phyloP scores from a whole-genome alignment of 345 rosid genomes.

The Gynandropsis gynandra region DNA sequence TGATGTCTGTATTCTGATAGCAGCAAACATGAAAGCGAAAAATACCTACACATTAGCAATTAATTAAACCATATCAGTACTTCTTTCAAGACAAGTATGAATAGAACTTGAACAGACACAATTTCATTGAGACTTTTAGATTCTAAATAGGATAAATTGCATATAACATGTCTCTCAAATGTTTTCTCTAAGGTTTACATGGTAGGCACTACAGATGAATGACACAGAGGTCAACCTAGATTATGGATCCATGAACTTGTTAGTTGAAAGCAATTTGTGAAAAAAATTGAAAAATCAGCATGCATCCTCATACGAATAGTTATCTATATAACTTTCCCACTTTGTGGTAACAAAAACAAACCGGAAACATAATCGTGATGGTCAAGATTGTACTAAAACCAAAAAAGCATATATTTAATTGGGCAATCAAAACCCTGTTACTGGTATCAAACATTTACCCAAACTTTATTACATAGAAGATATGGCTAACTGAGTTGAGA shows the following conservation, averaged over 20 bases:
- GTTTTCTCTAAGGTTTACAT: not conserved
- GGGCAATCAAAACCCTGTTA: not conserved
- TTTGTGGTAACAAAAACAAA: not conserved
- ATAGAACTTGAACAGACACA: slow-evolving; percentile 6
- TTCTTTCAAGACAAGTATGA: slow-evolving; percentile 11
- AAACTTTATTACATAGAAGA: not conserved
- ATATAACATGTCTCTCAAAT: no score
- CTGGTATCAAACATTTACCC: not conserved
- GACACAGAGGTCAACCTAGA: slow-evolving; percentile 12
- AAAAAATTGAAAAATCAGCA: slow-evolving; percentile 1
- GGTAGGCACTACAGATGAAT: slow-evolving; percentile 2
- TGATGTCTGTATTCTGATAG: slow-evolving; percentile 55
- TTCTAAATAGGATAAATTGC: no score
- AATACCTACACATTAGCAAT: slow-evolving; percentile 45
- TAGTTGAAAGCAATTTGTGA: not conserved
- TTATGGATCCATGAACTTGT: not conserved
- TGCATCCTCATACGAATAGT: not conserved
- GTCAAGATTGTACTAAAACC: not conserved
- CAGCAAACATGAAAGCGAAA: slow-evolving; percentile 57
- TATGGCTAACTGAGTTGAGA: slow-evolving; percentile 1
- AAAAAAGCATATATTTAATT: not conserved
- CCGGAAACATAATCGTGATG: not conserved
- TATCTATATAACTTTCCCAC: not conserved
- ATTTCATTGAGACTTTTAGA: not conserved
- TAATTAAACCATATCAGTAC: slow-evolving; percentile 15